phyloP scores from a whole-genome alignment of 441 rosid species.

The Raphanus hybrid region DNA sequence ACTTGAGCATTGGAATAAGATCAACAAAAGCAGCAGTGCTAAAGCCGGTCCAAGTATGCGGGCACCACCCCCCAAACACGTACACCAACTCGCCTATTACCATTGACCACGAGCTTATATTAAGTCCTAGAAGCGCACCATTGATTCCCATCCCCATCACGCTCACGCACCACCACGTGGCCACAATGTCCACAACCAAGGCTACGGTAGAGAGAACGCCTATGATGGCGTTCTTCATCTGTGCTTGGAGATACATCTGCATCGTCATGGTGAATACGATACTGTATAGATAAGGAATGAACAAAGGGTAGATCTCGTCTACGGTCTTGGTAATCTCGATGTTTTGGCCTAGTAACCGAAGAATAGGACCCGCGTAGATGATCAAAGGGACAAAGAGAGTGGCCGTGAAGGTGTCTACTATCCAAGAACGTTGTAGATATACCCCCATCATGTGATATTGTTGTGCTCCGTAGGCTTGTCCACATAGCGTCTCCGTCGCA shows the following conservation, averaged over 20 bases:
- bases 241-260: slow-evolving; percentile 74
- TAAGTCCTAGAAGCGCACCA: slow-evolving; percentile 70
- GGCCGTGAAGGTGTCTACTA: slow-evolving; percentile 43
- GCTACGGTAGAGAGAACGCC: slow-evolving; percentile 51
- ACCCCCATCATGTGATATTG: slow-evolving; percentile 84
- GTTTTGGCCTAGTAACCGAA: slow-evolving; percentile 57
- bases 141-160: slow-evolving; percentile 52
- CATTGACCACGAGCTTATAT: slow-evolving; percentile 49
- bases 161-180: slow-evolving; percentile 63
- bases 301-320: slow-evolving; percentile 58
- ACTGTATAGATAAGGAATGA: slow-evolving; percentile 55
- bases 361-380: slow-evolving; percentile 51
- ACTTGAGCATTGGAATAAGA: slow-evolving; percentile 60
- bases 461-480: slow-evolving; percentile 85
- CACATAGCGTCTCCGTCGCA: slow-evolving; percentile 86
- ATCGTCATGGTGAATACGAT: slow-evolving; percentile 48
- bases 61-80: slow-evolving; percentile 73
- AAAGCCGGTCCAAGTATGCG: slow-evolving; percentile 73
- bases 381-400: slow-evolving; percentile 61
- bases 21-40: slow-evolving; percentile 55
- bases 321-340: slow-evolving; percentile 54
- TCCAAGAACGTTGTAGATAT: slow-evolving; percentile 83
- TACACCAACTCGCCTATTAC: slow-evolving; percentile 59
- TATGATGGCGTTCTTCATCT: slow-evolving; percentile 57
- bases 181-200: slow-evolving; percentile 48